Evolutionary conservation across 495 filamentous ascomycete species (phyloP).

Genomic region (Daldinia bambusicola): DNA sequence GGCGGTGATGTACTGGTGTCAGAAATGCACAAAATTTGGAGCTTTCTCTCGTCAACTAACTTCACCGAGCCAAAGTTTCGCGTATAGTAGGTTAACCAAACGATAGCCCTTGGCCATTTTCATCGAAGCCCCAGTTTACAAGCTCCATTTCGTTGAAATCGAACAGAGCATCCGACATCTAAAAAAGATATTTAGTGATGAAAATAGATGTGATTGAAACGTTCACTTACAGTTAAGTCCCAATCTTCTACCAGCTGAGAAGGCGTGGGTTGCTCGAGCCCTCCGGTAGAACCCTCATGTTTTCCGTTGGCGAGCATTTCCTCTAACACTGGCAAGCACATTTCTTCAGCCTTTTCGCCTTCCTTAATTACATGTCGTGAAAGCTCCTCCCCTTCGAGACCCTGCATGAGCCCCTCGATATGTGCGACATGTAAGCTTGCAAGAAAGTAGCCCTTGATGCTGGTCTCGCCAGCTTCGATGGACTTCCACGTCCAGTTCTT

Average conservation of each 20-base stretch:
- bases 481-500: slow-evolving; percentile 56
- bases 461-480: slow-evolving; percentile 65
- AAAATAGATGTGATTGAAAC: not conserved
- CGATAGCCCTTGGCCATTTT: slow-evolving; percentile 9
- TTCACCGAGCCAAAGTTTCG: not conserved
- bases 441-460: slow-evolving; percentile 65
- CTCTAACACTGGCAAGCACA: slow-evolving; percentile 56
- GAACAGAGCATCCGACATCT: slow-evolving; percentile 32
- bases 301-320: slow-evolving; percentile 38
- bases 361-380: slow-evolving; percentile 42
- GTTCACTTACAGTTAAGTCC: slow-evolving; percentile 36
- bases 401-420: slow-evolving; percentile 53
- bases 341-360: slow-evolving; percentile 41
- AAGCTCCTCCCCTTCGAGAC: slow-evolving; percentile 43
- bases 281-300: slow-evolving; percentile 2
- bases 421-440: slow-evolving; percentile 56
- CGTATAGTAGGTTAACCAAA: not conserved
- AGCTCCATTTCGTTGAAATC: slow-evolving; percentile 28
- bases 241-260: slow-evolving; percentile 35
- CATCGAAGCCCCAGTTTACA: slow-evolving; percentile 30
- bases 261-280: slow-evolving; percentile 30
- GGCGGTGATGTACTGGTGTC: no score
- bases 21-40: no score
- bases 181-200: slow-evolving; percentile 9
- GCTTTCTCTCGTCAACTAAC: not conserved